Percentiles rank a stretch among this genome's conserved stretches.
Conservation (phyloP, 768 basidiomycete genomes). For the Mrakia blollopis region DNA sequence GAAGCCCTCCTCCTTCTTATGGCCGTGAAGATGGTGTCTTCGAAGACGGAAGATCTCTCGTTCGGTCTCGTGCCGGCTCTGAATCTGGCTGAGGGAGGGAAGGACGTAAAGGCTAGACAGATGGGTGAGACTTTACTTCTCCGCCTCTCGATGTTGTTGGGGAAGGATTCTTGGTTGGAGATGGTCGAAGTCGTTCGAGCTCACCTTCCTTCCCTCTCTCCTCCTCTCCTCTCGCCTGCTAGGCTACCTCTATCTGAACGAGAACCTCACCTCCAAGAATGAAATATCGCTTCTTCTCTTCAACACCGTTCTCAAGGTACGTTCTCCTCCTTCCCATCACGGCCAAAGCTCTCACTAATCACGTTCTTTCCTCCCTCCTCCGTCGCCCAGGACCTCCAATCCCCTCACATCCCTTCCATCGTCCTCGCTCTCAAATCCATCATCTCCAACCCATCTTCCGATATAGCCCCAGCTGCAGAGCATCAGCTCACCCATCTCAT, state of each 20-base stretch:
- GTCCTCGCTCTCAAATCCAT: constrained; percentile 69
- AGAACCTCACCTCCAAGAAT: constrained; percentile 63
- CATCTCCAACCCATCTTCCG: constrained; percentile 57
- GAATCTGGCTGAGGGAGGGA: constrained; percentile 67
- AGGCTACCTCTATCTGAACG: constrained; percentile 76
- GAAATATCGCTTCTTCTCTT: constrained; percentile 77
- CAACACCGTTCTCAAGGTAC: constrained; percentile 76
- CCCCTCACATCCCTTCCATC: constrained; percentile 53
- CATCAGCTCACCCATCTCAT: constrained; percentile 61
- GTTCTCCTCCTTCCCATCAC: constrained; percentile 11
- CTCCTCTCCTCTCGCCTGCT: constrained; percentile 10
- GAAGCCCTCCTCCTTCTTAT: constrained; percentile 65
- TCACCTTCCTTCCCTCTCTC: constrained; percentile 6
- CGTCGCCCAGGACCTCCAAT: constrained; percentile 66
- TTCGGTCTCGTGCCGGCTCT: constrained; percentile 74
- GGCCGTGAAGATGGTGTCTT: constrained; percentile 56
- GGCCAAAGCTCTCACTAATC: neutral
- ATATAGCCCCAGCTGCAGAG: constrained; percentile 71
- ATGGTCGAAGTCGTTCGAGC: neutral
- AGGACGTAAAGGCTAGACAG: constrained; percentile 52
- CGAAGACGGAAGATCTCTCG: constrained; percentile 50
- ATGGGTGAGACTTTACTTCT: constrained; percentile 57
- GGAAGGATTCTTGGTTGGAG: neutral
- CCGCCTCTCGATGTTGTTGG: neutral
- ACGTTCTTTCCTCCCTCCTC: neutral